Evolutionary conservation across 1,284 basidiomycete species (phyloP).

Genomic region (Cystobasidiaceae sp.): DNA sequence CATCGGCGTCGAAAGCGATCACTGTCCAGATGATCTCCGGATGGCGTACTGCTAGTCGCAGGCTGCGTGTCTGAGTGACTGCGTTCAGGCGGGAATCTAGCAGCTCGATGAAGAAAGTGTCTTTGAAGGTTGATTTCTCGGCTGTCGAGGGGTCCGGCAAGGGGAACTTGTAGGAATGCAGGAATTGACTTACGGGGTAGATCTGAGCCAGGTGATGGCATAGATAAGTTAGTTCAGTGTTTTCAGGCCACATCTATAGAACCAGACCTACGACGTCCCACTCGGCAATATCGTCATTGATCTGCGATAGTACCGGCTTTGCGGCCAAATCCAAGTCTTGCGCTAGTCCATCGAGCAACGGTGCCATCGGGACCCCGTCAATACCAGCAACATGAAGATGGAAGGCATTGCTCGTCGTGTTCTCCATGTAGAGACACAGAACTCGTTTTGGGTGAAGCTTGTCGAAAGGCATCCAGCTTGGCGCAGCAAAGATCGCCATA

Average conservation of each 20-base stretch:
- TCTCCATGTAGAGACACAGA: constrained; percentile 79
- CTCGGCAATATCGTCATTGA: constrained; percentile 52
- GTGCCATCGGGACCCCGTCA: not conserved
- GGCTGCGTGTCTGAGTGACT: constrained; percentile 60
- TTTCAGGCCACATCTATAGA: not conserved
- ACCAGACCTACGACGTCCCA: constrained; percentile 72
- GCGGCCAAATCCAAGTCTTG: constrained; percentile 54
- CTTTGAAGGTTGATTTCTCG: constrained; percentile 56
- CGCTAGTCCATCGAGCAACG: constrained; percentile 64
- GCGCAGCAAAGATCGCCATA: constrained; percentile 59
- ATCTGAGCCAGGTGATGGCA: not conserved
- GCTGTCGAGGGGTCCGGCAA: constrained; percentile 53
- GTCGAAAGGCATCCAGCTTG: constrained; percentile 43
- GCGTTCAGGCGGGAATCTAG: constrained; percentile 59
- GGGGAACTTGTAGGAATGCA: constrained; percentile 69
- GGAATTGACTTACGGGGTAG: constrained; percentile 54
- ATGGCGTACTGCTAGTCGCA: constrained; percentile 71
- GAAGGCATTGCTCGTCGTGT: constrained; percentile 58
- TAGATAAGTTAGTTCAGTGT: not conserved
- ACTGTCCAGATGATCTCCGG: constrained; percentile 86
- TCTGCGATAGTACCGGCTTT: constrained; percentile 43
- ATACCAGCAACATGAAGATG: constrained; percentile 69
- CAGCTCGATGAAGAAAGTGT: constrained; percentile 59
- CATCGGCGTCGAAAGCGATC: constrained; percentile 86
- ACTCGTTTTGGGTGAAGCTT: constrained; percentile 65